phyloP scores from a whole-genome alignment of 2,329 filamentous ascomycete genomes.

The Xylaria sp. region DNA sequence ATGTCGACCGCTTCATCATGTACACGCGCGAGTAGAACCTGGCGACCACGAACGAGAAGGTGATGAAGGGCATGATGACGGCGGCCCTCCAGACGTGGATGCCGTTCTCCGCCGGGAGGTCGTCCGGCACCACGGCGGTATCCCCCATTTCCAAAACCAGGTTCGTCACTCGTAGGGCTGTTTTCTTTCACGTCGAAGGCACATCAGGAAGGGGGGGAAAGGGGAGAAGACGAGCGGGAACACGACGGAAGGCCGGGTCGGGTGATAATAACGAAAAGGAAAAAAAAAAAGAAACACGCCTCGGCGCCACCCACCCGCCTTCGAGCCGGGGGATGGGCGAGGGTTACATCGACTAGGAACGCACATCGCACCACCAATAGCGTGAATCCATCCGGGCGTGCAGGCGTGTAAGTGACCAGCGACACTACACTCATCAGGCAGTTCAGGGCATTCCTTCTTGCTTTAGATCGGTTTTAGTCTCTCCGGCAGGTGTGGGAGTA shows the following conservation, averaged over 20 bases:
- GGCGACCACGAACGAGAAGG: slow-evolving; percentile 31
- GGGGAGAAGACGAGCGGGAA: background rate
- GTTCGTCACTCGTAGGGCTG: background rate
- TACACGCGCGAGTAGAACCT: slow-evolving; percentile 33
- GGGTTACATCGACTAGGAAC: slow-evolving; percentile 10
- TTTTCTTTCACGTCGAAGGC: background rate
- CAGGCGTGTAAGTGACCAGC: background rate
- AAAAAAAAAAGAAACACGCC: slow-evolving; percentile 1
- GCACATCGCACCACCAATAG: slow-evolving; percentile 1
- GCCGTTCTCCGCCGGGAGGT: slow-evolving; percentile 34
- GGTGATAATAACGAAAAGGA: slow-evolving; percentile 4
- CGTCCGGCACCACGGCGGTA: slow-evolving; percentile 20
- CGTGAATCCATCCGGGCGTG: slow-evolving; percentile 1
- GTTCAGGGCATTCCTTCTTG: slow-evolving; percentile 10
- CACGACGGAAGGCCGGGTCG: background rate
- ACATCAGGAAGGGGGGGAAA: background rate
- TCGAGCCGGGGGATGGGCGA: slow-evolving; percentile 3
- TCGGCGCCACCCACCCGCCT: too few relatives aligned
- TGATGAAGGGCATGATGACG: slow-evolving; percentile 34
- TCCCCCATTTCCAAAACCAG: slow-evolving; percentile 14
- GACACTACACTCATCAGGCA: too few relatives aligned
- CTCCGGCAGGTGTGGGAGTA: slow-evolving; percentile 9
- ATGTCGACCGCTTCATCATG: slow-evolving; percentile 23
- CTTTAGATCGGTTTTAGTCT: slow-evolving; percentile 18
- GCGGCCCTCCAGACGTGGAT: slow-evolving; percentile 34